Base-by-base conservation (phyloP, 495 filamentous ascomycete species). In the Sordaria brevicollis region DNA sequence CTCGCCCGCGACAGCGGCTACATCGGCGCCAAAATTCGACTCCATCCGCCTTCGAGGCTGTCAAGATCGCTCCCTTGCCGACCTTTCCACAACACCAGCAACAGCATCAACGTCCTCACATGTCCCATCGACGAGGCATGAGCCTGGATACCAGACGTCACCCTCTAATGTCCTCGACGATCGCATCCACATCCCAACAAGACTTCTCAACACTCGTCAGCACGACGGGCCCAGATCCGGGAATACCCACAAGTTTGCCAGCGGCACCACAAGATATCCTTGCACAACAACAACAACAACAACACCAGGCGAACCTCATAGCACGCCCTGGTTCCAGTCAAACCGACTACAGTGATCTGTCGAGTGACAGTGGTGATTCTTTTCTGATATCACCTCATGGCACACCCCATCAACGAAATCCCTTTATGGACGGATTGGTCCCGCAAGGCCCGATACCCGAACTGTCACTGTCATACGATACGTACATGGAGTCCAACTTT, bases 11-110 rank as follows among this genome's bases (percentile, higher is more conserved):
- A 80, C 88, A 88, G 76, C 87, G 88, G 78, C 88, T 87, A 83
- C 92, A 96, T 81, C 88, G 92, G 77, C 91, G 93, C 79, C 93
- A 94, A 83, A 90, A 93, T 76, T 97, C 93, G 75, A 95, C 92
- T 75, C 93, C 93, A 69, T 86, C 87, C 70, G 86, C 84, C 73
- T 91, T 90, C 80, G 90, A 92, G 77, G 86, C 86, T 67, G 82
- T 85, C 69, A 90, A 90, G 84, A 86, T 88, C 75, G 79, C 81
- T 66, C 85, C 82, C 80, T 84, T 90, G 75, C 85, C 87, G 72
- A 85, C 83, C 71, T 85, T 86, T 71, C 73, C 79, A 76, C 85
- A 84, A 71, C 81, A 80, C 72, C 72, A 78, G 31, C 77, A 80
- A 72, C 72, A 78, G 31, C 77, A 77, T 25, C 79, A 81, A 71